Evolutionary conservation across 768 basidiomycete genomes (phyloP), one percentile per base, ranked within the genome.

Genomic region (Dacryopinax spathularia): DNA sequence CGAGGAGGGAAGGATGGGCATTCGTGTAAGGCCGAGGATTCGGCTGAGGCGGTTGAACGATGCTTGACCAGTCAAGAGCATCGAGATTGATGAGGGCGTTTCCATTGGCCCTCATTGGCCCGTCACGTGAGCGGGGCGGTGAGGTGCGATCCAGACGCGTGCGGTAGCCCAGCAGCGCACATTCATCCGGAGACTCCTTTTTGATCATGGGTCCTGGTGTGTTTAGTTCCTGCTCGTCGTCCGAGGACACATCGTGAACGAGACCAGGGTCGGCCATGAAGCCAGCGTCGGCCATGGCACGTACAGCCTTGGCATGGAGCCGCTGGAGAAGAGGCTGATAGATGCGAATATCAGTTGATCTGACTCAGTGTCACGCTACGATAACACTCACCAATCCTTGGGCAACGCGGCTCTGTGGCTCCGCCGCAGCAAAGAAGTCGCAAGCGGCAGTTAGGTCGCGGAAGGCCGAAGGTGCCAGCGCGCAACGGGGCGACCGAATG

Each of bases 61-160:
- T 56, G 48, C 48, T 56, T 56, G 48, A 56, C 48, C 48, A 56
- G 48, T 56, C 48, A 56, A 56, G 48, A 6, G 48, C 48, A 56
- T 56, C 48, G 18, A 56, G 25, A 29, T 56, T 56, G 48, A 56
- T 31, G 15, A 56, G 48, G 10, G 48, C 25, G 48, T 56, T 56
- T 10, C 48, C 48, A 29, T 56, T 56, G 3, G 29, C 2, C 25
- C 48, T 56, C 13, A 20, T 13, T 3, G 48, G 48, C 29, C 48
- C 48, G 31, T 56, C 48, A 6, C 48, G 48, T 9, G 48, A 56
- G 13, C 48, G 48, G 29, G 48, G 48, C 48, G 48, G 48, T 9
- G 48, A 56, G 7, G 48, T 56, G 7, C 48, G 48, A 56, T 56
- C 48, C 22, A 56, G 48, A 15, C 48, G 48, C 31, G 48, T 56